Percentiles rank a stretch among this genome's conserved stretches.
These are phyloP conservation scores for Akanthomyces dipterigenus DNA, from an alignment of 2,329 filamentous ascomycete genomes.

Conservation along the genomic window DNA sequence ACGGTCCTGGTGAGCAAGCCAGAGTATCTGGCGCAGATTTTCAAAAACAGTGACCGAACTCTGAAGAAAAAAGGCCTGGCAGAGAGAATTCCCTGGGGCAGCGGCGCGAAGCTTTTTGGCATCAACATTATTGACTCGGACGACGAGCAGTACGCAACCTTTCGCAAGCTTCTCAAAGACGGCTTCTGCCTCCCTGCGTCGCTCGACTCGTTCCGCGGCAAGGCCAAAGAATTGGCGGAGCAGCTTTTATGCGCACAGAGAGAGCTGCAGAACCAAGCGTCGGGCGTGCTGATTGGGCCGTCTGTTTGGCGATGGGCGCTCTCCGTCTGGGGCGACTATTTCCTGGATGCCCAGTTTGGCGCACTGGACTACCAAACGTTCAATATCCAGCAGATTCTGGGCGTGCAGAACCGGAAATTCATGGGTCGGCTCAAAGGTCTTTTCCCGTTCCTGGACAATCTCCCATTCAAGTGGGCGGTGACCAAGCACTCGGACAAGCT, in stretches of 20 bases:
- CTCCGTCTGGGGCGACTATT: constrained; percentile 5
- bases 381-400: constrained; percentile 4
- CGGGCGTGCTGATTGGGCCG: not conserved
- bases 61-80: not conserved
- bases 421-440: not conserved
- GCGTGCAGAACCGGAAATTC: not conserved
- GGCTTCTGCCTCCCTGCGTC: not conserved
- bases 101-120: constrained; percentile 1
- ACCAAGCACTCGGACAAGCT: not conserved
- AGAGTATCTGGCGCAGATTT: constrained; percentile 1
- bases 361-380: not conserved
- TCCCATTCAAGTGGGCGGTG: not conserved
- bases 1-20: not conserved
- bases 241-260: not conserved
- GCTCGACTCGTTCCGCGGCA: not conserved
- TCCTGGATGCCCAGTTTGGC: not conserved
- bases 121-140: constrained; percentile 6
- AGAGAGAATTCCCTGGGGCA: not conserved
- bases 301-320: not conserved
- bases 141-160: not conserved
- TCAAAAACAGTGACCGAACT: not conserved
- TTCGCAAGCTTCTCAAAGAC: not conserved
- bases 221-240: not conserved
- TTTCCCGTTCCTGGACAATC: not conserved
- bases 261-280: not conserved